These are phyloP conservation scores for Lathyrus oleraceus DNA, from an alignment of 306 rosid genomes.

Conservation along the genomic window DNA sequence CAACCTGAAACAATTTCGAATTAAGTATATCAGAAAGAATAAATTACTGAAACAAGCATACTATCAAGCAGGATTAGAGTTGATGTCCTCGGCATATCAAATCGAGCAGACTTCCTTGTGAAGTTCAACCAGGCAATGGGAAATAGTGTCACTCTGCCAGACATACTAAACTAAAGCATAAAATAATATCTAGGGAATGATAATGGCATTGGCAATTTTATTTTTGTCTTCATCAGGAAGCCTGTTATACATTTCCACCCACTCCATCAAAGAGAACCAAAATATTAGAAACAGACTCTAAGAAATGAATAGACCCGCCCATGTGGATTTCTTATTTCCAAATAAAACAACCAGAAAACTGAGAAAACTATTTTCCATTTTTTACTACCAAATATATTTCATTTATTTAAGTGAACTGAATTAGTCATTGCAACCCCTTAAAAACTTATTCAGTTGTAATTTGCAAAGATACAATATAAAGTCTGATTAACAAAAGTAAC, in stretches of 20 bases:
- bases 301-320: neutral
- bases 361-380: neutral
- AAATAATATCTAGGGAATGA: conserved; percentile 22
- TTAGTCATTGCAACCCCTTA: conserved; percentile 15
- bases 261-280: conserved; percentile 26
- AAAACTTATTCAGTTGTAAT: conserved; percentile 4
- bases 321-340: conserved; percentile 14
- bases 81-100: conserved; percentile 22
- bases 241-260: conserved; percentile 9
- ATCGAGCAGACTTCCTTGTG: conserved; percentile 16
- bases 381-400: neutral
- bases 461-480: neutral
- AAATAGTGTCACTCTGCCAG: conserved; percentile 5
- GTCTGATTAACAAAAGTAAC: conserved; percentile 4
- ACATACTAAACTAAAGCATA: conserved; percentile 4
- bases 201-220: neutral
- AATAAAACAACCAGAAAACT: conserved; percentile 15
- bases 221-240: neutral
- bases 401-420: neutral
- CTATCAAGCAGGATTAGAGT: conserved; percentile 23
- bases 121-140: conserved; percentile 17
- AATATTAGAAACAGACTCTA: conserved; percentile 9
- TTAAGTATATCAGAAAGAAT: conserved; percentile 32
- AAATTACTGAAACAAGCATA: conserved; percentile 16
- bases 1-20: conserved; percentile 58